These are phyloP conservation scores for Neonectria faginata DNA, from an alignment of 2,329 filamentous ascomycete species.

Conservation along the genomic window DNA sequence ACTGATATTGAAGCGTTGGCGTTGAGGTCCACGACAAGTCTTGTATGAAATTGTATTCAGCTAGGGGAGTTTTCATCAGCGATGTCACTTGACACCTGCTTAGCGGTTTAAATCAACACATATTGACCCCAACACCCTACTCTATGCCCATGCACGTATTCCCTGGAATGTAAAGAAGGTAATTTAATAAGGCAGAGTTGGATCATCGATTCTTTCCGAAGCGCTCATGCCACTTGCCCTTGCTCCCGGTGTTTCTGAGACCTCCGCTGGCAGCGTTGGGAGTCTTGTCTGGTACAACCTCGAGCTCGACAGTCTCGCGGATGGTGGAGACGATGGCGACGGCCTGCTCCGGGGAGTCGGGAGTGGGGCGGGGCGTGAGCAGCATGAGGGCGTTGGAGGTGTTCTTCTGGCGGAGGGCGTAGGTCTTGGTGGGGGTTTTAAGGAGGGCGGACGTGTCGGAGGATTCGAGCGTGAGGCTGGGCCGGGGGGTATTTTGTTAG, in stretches of 20 bases:
- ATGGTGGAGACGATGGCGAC: constrained; percentile 66
- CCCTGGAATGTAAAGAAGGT: not conserved
- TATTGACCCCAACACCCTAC: constrained; percentile 13
- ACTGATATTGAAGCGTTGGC: constrained; percentile 9
- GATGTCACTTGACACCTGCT: not conserved
- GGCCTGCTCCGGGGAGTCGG: constrained; percentile 46
- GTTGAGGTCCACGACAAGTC: constrained; percentile 9
- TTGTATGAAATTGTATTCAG: not conserved
- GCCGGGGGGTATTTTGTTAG: not conserved
- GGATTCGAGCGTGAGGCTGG: constrained; percentile 62
- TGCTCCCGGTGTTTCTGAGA: constrained; percentile 45
- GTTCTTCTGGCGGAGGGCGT: constrained; percentile 73
- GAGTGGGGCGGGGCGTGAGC: constrained; percentile 52
- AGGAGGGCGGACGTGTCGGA: constrained; percentile 64
- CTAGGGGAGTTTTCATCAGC: not conserved
- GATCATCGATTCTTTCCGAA: constrained; percentile 62
- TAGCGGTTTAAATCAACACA: constrained; percentile 1
- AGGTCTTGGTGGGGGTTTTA: constrained; percentile 63
- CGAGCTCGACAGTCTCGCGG: constrained; percentile 72
- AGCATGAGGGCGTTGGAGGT: constrained; percentile 75
- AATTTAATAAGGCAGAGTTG: not conserved
- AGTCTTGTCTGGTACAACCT: constrained; percentile 55
- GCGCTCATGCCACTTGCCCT: constrained; percentile 71
- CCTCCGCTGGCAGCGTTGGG: constrained; percentile 36
- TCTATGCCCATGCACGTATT: not conserved